Evolutionary conservation across 1,284 basidiomycete genomes (phyloP), one percentile per base, ranked within the genome.

Genomic region (Hemileia vastatrix): DNA sequence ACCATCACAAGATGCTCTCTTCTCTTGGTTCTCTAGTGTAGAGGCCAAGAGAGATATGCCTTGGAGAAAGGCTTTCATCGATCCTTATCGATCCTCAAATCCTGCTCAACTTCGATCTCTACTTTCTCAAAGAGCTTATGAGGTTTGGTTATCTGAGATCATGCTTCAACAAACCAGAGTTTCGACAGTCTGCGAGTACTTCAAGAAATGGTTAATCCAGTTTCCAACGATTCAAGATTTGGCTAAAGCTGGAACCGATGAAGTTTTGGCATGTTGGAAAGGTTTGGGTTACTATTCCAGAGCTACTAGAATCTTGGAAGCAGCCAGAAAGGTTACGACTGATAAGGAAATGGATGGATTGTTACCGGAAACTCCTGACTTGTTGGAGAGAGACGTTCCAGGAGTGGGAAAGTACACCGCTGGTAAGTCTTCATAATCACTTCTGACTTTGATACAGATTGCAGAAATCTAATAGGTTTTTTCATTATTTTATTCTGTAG

Each of bases 161-260:
- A 97, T 97, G 94, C 81, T 96, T 4, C 94, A 98, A 75, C 94
- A 98, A 76, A 97, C 94, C 0, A 91, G 71, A 60, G 79, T 80
- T 23, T 82, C 79, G 2, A 94, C 91, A 0, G 91, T 93, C 11
- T 90, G 92, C 67, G 87, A 86, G 0, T 95, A 92, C 76, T 94
- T 88, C 77, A 84, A 84, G 52, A 81, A 81, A 44, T 93, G 90
- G 90, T 58, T 36, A 24, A 44, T 36, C 67, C 88, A 86, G 70
- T 92, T 88, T 78, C 90, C 90, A 6, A 91, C 88, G 4, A 83
- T 94, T 65, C 77, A 78, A 54, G 83, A 84, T 65, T 82, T 98
- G 43, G 86, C 89, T 85, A 9, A 83, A 85, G 71, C 83, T 1
- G 51, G 65, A 66, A 49, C 91, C 66, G 90, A 94, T 67, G 82